Evolutionary conservation across 2,329 filamentous ascomycete species (phyloP), one percentile per base, ranked within the genome.

Genomic region (Phialophora verrucosa): DNA sequence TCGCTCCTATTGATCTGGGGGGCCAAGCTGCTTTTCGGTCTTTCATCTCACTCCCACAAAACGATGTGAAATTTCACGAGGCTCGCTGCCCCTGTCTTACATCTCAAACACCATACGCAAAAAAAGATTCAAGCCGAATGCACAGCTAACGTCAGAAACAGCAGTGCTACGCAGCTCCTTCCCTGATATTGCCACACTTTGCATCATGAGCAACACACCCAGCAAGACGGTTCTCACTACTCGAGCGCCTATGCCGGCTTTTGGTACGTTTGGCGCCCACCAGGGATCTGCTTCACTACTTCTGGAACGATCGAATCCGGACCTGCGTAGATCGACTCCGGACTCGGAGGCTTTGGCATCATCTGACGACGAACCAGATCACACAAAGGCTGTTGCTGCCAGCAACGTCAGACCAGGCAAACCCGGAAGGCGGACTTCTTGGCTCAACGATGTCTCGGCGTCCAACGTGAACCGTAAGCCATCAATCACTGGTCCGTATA

Each of bases 321-420:
- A 82, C 63, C 85, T 89, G 63, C 88, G 93, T 73, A 90, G 91
- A 62, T 93, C 92, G 7, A 97, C 94, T 1, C 94, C 94, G 25
- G 95, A 98, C 76, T 97, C 93, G 3, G 94, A 98, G 76, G 94
- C 92, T 59, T 82, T 98, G 66, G 93, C 91, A 60, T 98, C 94
- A 71, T 97, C 93, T 12, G 95, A 98, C 77, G 95, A 98, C 77
- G 95, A 99, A 78, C 85, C 83, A 64, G 91, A 97, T 67, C 84
- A 88, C 75, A 64, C 78, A 75, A 68, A 69, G 60, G 12, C 59
- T 14, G 73, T 79, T 79, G 69, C 83, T 83, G 73, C 80, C 78
- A 73, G 76, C 76, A 66, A 75, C 77, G 63, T 85, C 82, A 72
- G 84, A 81, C 58, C 84, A 80, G 71, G 78, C 58, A 91, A 89